Evolutionary conservation across 2,329 filamentous ascomycete species (phyloP).

Genomic region (Colletotrichum sp.): DNA sequence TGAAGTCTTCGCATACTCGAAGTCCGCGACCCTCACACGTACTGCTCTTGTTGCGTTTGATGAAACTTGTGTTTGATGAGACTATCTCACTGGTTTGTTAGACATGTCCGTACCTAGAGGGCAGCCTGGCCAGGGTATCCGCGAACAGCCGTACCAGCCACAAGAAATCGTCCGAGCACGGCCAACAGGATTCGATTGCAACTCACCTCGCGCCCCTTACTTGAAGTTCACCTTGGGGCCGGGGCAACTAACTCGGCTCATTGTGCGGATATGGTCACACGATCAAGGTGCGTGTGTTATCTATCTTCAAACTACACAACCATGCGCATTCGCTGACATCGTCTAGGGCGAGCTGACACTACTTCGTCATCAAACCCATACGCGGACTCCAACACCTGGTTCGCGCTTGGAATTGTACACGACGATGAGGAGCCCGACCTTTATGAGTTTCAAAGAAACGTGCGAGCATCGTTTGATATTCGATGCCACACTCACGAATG

Average conservation of each 20-base stretch:
- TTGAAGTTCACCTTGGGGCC: neutral
- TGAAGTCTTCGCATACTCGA: neutral
- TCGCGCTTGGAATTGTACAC: fast-evolving
- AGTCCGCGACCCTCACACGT: neutral
- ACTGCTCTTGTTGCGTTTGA: neutral
- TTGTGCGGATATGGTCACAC: neutral
- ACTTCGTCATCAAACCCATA: neutral
- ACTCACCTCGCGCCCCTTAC: neutral
- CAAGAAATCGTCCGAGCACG: neutral
- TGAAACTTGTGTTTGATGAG: neutral
- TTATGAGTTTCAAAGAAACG: neutral
- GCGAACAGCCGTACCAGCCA: neutral
- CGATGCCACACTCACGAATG: neutral
- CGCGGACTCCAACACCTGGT: neutral
- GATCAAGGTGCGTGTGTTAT: neutral
- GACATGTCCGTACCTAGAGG: neutral
- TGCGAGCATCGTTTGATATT: neutral
- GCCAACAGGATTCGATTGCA: neutral
- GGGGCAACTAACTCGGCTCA: neutral
- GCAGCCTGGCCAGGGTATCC: neutral
- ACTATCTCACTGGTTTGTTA: neutral
- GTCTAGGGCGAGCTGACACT: neutral
- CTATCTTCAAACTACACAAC: neutral
- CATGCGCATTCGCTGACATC: neutral
- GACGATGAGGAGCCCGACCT: neutral